A percentile compares a stretch with the other conserved stretches of the same genome.
Conservation (phyloP, 73 alveolate species). For the Blepharisma stoltei region DNA sequence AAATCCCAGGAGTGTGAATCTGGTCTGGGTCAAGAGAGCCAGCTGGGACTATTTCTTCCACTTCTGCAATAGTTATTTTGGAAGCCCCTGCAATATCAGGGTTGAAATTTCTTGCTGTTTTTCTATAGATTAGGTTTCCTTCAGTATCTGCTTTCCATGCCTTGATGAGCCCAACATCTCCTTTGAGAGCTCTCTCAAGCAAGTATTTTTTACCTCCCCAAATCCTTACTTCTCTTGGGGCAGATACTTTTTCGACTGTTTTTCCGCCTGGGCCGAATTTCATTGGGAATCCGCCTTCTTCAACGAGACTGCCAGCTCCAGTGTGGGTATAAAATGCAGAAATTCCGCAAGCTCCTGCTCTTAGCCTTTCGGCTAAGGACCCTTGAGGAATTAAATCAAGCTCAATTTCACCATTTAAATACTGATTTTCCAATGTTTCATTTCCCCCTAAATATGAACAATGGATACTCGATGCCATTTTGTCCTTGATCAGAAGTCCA, state of each 20-base stretch:
- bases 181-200: conserved; percentile 64
- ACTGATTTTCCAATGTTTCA: conserved; percentile 65
- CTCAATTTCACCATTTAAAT: conserved; percentile 73
- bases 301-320: conserved; percentile 71
- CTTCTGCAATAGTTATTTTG: conserved; percentile 77
- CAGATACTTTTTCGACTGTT: conserved; percentile 32
- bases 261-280: conserved; percentile 44
- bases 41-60: conserved; percentile 69
- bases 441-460: conserved; percentile 76
- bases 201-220: conserved; percentile 64
- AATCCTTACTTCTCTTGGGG: conserved; percentile 30
- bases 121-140: conserved; percentile 69
- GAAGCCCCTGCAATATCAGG: conserved; percentile 74
- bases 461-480: conserved; percentile 30
- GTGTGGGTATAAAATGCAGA: conserved; percentile 92
- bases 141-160: conserved; percentile 76
- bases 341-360: conserved; percentile 94
- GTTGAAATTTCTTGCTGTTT: conserved; percentile 82
- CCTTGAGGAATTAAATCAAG: conserved; percentile 90
- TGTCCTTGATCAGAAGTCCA: conserved; percentile 33
- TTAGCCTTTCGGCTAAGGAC: conserved; percentile 70
- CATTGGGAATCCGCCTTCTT: conserved; percentile 63
- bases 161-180: conserved; percentile 73
- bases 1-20: conserved; percentile 84
- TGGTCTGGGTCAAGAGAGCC: conserved; percentile 77